These are phyloP conservation scores for Echria macrotheca DNA, from an alignment of 495 filamentous ascomycete species.

Conservation along the genomic window DNA sequence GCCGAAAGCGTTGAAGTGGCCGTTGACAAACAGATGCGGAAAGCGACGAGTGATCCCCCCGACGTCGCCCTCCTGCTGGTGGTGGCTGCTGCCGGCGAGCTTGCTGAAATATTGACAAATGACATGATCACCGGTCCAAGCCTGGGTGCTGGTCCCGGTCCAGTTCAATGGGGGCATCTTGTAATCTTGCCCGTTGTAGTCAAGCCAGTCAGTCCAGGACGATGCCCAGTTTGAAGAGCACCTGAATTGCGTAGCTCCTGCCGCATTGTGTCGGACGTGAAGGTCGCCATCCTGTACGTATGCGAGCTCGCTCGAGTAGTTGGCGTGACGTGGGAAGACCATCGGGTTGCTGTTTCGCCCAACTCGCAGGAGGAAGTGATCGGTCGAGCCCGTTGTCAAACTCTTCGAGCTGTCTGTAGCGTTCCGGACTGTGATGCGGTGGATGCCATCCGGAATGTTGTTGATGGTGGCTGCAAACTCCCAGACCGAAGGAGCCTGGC, in stretches of 20 bases:
- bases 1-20: conserved; percentile 59
- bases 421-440: conserved; percentile 57
- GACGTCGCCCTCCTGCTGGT: conserved; percentile 54
- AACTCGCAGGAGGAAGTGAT: conserved; percentile 47
- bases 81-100: conserved; percentile 53
- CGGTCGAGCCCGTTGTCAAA: conserved; percentile 41
- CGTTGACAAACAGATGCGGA: conserved; percentile 61
- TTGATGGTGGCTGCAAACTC: conserved; percentile 45
- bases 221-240: conserved; percentile 61
- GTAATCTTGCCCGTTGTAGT: conserved; percentile 51
- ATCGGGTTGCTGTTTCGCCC: conserved; percentile 48
- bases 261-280: conserved; percentile 53
- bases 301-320: conserved; percentile 52
- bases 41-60: conserved; percentile 46
- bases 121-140: conserved; percentile 62
- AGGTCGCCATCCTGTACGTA: conserved; percentile 32
- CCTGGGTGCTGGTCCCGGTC: conserved; percentile 56
- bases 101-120: conserved; percentile 62
- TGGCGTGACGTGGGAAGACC: conserved; percentile 52
- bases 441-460: conserved; percentile 48
- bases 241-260: conserved; percentile 58
- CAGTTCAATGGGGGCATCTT: conserved; percentile 48
- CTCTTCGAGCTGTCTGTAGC: conserved; percentile 38
- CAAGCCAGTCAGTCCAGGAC: conserved; percentile 53
- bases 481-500: conserved; percentile 51